Evolutionary conservation across 2,329 filamentous ascomycete genomes (phyloP).

Genomic region (Penicillium sp.): DNA sequence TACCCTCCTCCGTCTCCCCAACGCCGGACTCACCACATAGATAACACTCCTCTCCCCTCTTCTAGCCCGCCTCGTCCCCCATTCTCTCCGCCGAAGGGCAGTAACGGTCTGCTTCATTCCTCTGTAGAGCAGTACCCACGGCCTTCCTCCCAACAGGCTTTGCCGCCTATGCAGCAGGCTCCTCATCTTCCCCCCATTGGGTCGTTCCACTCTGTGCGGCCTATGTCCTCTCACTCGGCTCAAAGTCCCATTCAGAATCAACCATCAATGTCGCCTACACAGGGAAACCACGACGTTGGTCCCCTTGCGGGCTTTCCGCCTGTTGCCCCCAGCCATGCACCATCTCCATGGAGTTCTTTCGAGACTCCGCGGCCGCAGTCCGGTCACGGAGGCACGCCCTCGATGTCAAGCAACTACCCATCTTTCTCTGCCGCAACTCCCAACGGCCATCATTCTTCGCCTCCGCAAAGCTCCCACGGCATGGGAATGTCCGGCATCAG

Average conservation of each 20-base stretch:
- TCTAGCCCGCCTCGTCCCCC: conserved; percentile 30
- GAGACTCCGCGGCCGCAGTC: conserved; percentile 32
- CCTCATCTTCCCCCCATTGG: conserved; percentile 31
- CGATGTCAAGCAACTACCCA: conserved; percentile 30
- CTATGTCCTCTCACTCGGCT: conserved; percentile 43
- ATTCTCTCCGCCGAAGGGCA: conserved; percentile 34
- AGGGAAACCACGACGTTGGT: conserved; percentile 49
- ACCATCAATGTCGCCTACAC: conserved; percentile 48
- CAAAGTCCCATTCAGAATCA: conserved; percentile 42
- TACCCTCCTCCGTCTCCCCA: conserved; percentile 31
- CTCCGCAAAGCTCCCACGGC: conserved; percentile 37
- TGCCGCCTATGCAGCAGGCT: conserved; percentile 29
- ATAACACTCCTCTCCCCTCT: conserved; percentile 17
- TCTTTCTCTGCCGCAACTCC: conserved; percentile 35
- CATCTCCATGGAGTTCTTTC: conserved; percentile 33
- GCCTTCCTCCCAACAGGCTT: conserved; percentile 16
- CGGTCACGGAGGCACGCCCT: conserved; percentile 28
- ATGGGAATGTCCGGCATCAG: conserved; percentile 45
- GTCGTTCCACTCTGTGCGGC: conserved; percentile 37
- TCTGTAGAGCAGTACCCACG: conserved; percentile 26
- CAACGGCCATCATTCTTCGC: conserved; percentile 34
- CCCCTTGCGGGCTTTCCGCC: conserved; percentile 45
- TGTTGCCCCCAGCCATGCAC: conserved; percentile 28
- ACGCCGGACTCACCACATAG: conserved; percentile 27
- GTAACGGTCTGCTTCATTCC: conserved; percentile 29